Conservation (phyloP, 1,139 yeast genomes). For the Zygosaccharomyces pseudobailii region DNA sequence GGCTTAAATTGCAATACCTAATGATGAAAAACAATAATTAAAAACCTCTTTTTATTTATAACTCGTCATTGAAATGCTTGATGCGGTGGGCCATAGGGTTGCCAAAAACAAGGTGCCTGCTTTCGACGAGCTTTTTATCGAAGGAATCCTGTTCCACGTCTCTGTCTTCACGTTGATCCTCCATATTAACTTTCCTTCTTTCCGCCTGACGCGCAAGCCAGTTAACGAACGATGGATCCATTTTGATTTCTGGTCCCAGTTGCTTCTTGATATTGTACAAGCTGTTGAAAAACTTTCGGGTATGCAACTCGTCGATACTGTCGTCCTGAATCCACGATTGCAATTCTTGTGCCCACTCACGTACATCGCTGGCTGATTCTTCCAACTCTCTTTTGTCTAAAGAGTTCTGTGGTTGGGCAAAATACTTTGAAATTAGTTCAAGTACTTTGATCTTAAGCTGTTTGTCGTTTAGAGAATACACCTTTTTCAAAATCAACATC, state of each 20-base stretch:
- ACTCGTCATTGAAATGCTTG: conserved; percentile 28
- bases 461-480: conserved; percentile 25
- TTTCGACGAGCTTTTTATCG: conserved; percentile 45
- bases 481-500: conserved; percentile 13
- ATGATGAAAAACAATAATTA: not conserved
- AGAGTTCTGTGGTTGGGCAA: conserved; percentile 3
- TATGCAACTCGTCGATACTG: conserved; percentile 38
- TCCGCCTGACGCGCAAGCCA: conserved; percentile 61
- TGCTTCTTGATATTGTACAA: conserved; percentile 38
- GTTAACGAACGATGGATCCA: conserved; percentile 40
- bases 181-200: conserved; percentile 34
- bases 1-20: not conserved
- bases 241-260: conserved; percentile 24
- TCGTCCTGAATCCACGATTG: conserved; percentile 27
- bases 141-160: conserved; percentile 37
- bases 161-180: conserved; percentile 23
- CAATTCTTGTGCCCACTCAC: conserved; percentile 27
- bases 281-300: conserved; percentile 42
- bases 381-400: conserved; percentile 9
- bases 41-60: conserved; percentile 6
- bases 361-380: conserved; percentile 13
- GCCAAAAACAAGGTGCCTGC: conserved; percentile 73
- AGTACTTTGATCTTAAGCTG: conserved; percentile 28
- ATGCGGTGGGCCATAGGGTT: conserved; percentile 58
- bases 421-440: conserved; percentile 27